phyloP scores from a whole-genome alignment of 1,284 basidiomycete species.

The Mycosarcoma mackinlayi region DNA sequence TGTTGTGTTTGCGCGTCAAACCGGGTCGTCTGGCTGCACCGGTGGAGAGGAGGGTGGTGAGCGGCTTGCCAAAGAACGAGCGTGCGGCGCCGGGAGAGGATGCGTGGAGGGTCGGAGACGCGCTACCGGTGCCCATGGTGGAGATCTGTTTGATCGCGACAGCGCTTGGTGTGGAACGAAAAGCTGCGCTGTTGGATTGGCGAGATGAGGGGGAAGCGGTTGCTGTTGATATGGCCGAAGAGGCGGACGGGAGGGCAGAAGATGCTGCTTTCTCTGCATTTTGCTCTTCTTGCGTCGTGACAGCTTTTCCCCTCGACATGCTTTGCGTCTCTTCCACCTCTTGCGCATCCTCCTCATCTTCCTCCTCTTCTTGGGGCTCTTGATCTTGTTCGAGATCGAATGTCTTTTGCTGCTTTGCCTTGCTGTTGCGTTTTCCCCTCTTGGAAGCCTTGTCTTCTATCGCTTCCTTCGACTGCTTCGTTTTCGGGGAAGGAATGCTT shows the following conservation, averaged over 20 bases:
- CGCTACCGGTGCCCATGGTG: constrained; percentile 4
- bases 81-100: constrained; percentile 11
- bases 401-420: constrained; percentile 15
- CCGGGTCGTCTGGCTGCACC: constrained; percentile 37
- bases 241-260: not conserved
- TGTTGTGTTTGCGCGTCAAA: constrained; percentile 46
- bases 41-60: constrained; percentile 20
- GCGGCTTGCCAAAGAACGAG: constrained; percentile 48
- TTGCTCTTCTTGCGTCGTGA: constrained; percentile 7
- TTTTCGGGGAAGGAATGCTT: constrained; percentile 27
- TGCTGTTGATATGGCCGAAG: not conserved
- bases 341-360: constrained; percentile 1
- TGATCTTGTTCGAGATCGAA: constrained; percentile 8
- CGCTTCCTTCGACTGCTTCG: constrained; percentile 11
- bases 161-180: not conserved
- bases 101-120: not conserved
- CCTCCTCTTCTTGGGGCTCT: constrained; percentile 6
- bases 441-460: constrained; percentile 1
- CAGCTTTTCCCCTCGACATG: constrained; percentile 2
- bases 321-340: not conserved
- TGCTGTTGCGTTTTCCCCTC: constrained; percentile 16
- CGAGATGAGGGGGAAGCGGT: not conserved
- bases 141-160: constrained; percentile 32
- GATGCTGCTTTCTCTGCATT: not conserved
- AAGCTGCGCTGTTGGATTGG: not conserved